Conservation (phyloP, 305 asterid species). For the Caryopteris hybrid region DNA sequence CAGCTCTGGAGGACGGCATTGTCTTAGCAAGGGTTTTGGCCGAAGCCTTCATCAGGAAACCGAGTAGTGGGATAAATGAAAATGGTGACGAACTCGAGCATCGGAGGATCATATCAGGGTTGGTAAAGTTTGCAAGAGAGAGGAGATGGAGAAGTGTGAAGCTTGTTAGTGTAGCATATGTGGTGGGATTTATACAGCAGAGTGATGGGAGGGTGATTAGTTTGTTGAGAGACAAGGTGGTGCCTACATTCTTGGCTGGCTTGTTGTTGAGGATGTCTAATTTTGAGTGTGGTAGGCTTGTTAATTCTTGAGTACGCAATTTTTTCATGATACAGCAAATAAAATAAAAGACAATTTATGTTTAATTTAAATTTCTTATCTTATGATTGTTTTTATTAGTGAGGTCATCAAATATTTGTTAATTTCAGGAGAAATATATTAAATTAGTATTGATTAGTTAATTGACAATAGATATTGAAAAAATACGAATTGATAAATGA, state of each 20-base stretch:
- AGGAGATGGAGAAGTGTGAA: slow-evolving; percentile 63
- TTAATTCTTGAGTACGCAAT: not conserved
- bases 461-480: no score
- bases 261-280: slow-evolving; percentile 32
- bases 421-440: no score
- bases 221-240: slow-evolving; percentile 38
- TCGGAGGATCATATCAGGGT: slow-evolving; percentile 15
- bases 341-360: no score
- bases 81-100: slow-evolving; percentile 13
- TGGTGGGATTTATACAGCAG: slow-evolving; percentile 46
- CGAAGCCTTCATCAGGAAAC: slow-evolving; percentile 29
- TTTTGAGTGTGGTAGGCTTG: slow-evolving; percentile 55
- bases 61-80: not conserved
- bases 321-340: no score
- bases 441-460: no score
- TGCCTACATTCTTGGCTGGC: slow-evolving; percentile 31
- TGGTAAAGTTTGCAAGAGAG: slow-evolving; percentile 39
- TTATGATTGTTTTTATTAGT: no score
- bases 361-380: no score
- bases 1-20: slow-evolving; percentile 58
- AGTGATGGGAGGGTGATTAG: slow-evolving; percentile 33
- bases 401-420: no score
- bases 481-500: no score
- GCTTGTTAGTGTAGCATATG: slow-evolving; percentile 37
- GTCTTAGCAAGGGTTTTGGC: slow-evolving; percentile 44